A percentile compares a stretch with the other conserved stretches of the same genome.
These are phyloP conservation scores for Saprolegnia parasitica DNA, from an alignment of 352 stramenopile genomes.

Conservation along the genomic window DNA sequence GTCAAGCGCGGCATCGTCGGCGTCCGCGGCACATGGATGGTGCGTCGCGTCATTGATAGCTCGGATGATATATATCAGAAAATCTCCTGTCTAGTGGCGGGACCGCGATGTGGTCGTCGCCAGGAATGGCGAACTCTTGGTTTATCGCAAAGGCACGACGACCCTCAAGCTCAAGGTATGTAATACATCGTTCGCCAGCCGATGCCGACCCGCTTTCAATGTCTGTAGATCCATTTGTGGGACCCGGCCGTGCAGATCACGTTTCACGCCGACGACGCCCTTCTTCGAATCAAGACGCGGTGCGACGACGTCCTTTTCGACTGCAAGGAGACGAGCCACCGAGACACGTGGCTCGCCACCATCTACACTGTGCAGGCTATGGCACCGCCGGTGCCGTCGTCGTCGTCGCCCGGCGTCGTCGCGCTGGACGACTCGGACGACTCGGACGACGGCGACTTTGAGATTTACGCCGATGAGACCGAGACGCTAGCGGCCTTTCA, in stretches of 20 bases:
- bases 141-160: slow-evolving; percentile 43
- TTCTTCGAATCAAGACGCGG: slow-evolving; percentile 45
- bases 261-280: slow-evolving; percentile 55
- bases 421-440: slow-evolving; percentile 25
- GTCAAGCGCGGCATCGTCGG: slow-evolving; percentile 22
- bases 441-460: slow-evolving; percentile 30
- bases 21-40: slow-evolving; percentile 20
- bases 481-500: slow-evolving; percentile 55
- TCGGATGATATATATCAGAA: not conserved
- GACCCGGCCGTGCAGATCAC: slow-evolving; percentile 48
- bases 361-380: slow-evolving; percentile 50
- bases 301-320: slow-evolving; percentile 44
- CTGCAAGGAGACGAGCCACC: slow-evolving; percentile 41
- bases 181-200: too few species aligned
- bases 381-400: not conserved
- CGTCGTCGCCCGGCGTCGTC: not conserved
- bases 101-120: slow-evolving; percentile 58
- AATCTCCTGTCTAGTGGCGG: slow-evolving; percentile 43
- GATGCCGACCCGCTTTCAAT: too few species aligned
- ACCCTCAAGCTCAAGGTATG: slow-evolving; percentile 65
- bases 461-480: slow-evolving; percentile 37
- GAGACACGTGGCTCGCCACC: slow-evolving; percentile 59
- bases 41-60: not conserved
- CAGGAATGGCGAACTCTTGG: slow-evolving; percentile 39
- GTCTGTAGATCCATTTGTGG: slow-evolving; percentile 51